These are phyloP conservation scores for Nitzschia sp. DNA, from an alignment of 108 stramenopile genomes.

Conservation along the genomic window DNA sequence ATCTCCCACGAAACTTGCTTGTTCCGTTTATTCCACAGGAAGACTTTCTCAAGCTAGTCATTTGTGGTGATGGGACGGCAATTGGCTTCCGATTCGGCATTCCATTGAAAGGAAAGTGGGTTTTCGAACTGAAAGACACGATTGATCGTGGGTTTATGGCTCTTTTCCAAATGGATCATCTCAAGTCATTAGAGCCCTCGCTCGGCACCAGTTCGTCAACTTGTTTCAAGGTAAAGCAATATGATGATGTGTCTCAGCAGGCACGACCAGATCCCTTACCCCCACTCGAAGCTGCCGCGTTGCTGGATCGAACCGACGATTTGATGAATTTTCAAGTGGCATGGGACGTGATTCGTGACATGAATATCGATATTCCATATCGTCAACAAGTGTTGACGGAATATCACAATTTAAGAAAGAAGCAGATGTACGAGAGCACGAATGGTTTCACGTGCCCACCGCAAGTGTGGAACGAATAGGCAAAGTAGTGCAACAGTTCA, in stretches of 20 bases:
- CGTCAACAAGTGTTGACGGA: slow-evolving; percentile 40
- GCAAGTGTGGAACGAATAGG: too few species aligned
- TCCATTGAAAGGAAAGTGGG: slow-evolving; percentile 84
- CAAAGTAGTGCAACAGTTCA: too few species aligned
- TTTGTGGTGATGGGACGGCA: slow-evolving; percentile 84
- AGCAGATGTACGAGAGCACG: too few species aligned
- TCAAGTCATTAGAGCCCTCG: slow-evolving; percentile 25
- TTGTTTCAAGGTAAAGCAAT: slow-evolving; percentile 5
- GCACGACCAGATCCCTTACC: slow-evolving; percentile 28
- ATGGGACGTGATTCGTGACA: slow-evolving; percentile 67
- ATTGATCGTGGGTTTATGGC: slow-evolving; percentile 84
- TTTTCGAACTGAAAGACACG: slow-evolving; percentile 74
- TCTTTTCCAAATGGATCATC: slow-evolving; percentile 56
- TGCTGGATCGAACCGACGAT: slow-evolving; percentile 65
- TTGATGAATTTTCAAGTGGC: slow-evolving; percentile 64
- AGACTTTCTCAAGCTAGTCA: slow-evolving; percentile 82
- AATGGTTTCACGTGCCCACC: too few species aligned
- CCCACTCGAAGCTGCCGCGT: slow-evolving; percentile 50
- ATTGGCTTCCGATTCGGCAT: slow-evolving; percentile 87
- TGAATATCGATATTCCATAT: slow-evolving; percentile 63
- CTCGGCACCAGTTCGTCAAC: too few species aligned
- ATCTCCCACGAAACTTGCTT: not conserved
- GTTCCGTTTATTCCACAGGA: slow-evolving; percentile 66
- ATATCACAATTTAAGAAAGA: not conserved
- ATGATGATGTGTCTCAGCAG: slow-evolving; percentile 36